Base-by-base conservation (phyloP, 345 rosid species). In the Dimocarpus longan region DNA sequence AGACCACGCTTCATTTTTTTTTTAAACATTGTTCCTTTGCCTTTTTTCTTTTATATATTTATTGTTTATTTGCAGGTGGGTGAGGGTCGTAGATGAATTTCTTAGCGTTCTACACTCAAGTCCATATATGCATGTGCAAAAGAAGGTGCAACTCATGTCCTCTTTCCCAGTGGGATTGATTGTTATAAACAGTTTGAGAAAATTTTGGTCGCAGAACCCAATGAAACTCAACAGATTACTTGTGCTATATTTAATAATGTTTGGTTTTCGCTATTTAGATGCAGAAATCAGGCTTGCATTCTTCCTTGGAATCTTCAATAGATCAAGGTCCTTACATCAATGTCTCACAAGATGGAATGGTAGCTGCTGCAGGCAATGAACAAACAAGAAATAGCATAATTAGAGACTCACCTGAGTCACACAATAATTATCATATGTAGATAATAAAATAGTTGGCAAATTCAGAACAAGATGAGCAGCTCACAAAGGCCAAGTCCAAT, bases 31-130 rank as follows among this genome's bases (percentile, higher is more conserved):
- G 42, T 52, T 56, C 18, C 68, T 0, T 28, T 52, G 18, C 37
- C 21, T 60, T 76, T 12, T 66, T 66, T 46, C 57, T n/a, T 62
- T 62, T 77, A 63, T 69, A 1, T 77, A 21, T 75, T 66, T 64
- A 60, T 68, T 57, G 9, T 71, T 66, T 15, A 3, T 42, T 50
- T 74, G 83, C 91, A 93, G 98, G 98, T 95, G 98, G 98, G 95
- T 93, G 22, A 88, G 95, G 79, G 98, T 97, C 65, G 82, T 85
- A 57, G 83, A 84, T 69, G 98, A 95, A 84, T 92, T 87, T 87
- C 96, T 93, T 76, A 77, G 80, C 13, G 87, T 85, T 40, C 90
- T 95, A 39, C 86, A 84, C 78, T 77, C 91, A 70, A 90, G 97
- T 82, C 87, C 86, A 19, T 68, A 84, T 75, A 92, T 93, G 93